These are phyloP conservation scores for Cornus controversa DNA, from an alignment of 148 eudicot genomes.

Conservation along the genomic window DNA sequence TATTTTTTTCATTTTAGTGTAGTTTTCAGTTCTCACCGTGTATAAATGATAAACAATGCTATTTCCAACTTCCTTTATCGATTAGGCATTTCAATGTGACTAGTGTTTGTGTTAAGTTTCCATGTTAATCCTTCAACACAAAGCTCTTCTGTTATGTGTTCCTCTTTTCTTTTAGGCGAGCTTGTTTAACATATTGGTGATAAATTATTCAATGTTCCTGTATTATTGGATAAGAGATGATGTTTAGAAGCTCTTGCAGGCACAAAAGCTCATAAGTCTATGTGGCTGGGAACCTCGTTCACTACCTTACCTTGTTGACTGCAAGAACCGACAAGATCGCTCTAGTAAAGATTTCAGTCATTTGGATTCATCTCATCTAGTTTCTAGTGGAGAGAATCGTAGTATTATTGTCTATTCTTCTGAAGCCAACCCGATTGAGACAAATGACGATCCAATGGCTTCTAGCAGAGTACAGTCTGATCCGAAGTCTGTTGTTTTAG, in stretches of 20 bases:
- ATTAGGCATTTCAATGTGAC: not conserved
- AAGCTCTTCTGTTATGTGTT: no score
- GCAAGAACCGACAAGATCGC: conserved; percentile 37
- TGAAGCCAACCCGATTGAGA: conserved; percentile 28
- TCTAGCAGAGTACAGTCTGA: conserved; percentile 29
- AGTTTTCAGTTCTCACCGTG: not conserved
- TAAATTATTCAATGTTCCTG: not conserved
- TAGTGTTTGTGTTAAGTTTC: not conserved
- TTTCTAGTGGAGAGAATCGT: conserved; percentile 39
- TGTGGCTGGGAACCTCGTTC: conserved; percentile 95
- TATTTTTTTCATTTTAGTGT: not conserved
- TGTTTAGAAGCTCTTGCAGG: conserved; percentile 45
- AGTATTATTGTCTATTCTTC: conserved; percentile 40
- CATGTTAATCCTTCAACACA: not conserved
- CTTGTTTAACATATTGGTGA: conserved; percentile 1
- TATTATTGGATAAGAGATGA: conserved; percentile 7
- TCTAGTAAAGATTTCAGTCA: conserved; percentile 32
- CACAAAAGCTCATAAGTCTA: conserved; percentile 75
- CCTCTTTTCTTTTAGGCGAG: not conserved
- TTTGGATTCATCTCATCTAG: conserved; percentile 20
- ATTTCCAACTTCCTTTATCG: not conserved
- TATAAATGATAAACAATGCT: not conserved
- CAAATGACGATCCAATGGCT: conserved; percentile 26
- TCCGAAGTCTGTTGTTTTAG: conserved; percentile 62
- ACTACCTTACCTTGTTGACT: conserved; percentile 75